These are phyloP conservation scores for Scutellaria galericulata DNA, from an alignment of 257 asterid genomes.

Conservation along the genomic window DNA sequence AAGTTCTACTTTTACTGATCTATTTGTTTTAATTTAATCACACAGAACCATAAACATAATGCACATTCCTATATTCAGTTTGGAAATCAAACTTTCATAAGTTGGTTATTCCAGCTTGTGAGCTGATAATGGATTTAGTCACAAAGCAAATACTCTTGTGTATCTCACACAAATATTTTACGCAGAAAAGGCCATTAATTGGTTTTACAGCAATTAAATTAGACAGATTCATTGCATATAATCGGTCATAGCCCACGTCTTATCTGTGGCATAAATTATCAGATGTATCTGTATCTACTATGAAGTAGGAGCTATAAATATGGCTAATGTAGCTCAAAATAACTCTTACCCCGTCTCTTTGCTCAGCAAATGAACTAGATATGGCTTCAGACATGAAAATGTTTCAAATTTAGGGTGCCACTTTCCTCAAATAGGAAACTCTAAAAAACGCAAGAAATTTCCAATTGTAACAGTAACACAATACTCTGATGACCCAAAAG, in stretches of 20 bases:
- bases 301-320: not conserved
- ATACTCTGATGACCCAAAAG: too few species aligned
- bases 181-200: not conserved
- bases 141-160: not conserved
- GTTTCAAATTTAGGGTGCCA: not conserved
- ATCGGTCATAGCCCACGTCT: not conserved
- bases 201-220: not conserved
- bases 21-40: not conserved
- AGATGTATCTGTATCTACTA: not conserved
- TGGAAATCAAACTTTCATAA: not conserved
- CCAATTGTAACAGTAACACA: not conserved
- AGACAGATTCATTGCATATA: not conserved
- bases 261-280: not conserved
- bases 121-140: not conserved
- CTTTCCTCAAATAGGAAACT: not conserved
- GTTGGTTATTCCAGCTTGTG: not conserved
- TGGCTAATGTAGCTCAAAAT: not conserved
- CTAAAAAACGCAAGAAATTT: not conserved
- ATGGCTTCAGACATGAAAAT: not conserved
- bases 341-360: not conserved
- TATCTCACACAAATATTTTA: not conserved
- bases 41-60: not conserved
- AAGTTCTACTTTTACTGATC: not conserved
- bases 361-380: not conserved
- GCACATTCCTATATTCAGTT: not conserved